Evolutionary conservation across 805 yeast species (phyloP), one percentile per base, ranked within the genome.

Genomic region (Brettanomyces custersianus): DNA sequence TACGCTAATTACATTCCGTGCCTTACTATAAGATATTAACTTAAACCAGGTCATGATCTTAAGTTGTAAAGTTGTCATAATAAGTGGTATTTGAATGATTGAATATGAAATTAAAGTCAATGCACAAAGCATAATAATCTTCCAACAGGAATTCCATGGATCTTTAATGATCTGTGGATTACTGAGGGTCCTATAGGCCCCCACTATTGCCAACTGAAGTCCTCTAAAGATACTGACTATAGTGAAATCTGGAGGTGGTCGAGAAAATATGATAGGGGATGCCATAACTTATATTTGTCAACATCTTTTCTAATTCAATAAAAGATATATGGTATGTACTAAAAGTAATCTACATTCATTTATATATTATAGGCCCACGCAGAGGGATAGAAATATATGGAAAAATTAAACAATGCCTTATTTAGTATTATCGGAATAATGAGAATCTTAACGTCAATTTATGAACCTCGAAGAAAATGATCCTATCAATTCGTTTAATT

Each of bases 171-270:
- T 5, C 5, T 25, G 18, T 13, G 37, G 32, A 27, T 34, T 27
- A 10, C 12, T 11, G 25, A 34, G 16, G 5, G 27, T 19, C 20
- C 37, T 19, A 13, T 27, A 34, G 15, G 32, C 37, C 5, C 37
- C 37, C 11, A 34, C 16, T 13, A 34, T 28, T 5, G 37, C 29
- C n/a, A 34, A 26, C 13, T 34, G 37, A 21, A 34, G 8, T 11
- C 37, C 37, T n/a, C 37, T 12, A 9, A 20, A 16, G 2, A 34
- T 20, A 19, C 32, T 34, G 8, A 27, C 23, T 10, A 20, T 13
- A 20, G 12, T 19, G 32, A 34, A 34, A 9, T 13, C 31, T 12
- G 37, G 32, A 19, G 37, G 37, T n/a, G 37, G 37, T 18, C 20
- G 12, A 9, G 37, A 34, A 27, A 34, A 19, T 9, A 34, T 19